phyloP scores from a whole-genome alignment of 371 early-diverging fungal genomes.

The Haplosporangium sp. region DNA sequence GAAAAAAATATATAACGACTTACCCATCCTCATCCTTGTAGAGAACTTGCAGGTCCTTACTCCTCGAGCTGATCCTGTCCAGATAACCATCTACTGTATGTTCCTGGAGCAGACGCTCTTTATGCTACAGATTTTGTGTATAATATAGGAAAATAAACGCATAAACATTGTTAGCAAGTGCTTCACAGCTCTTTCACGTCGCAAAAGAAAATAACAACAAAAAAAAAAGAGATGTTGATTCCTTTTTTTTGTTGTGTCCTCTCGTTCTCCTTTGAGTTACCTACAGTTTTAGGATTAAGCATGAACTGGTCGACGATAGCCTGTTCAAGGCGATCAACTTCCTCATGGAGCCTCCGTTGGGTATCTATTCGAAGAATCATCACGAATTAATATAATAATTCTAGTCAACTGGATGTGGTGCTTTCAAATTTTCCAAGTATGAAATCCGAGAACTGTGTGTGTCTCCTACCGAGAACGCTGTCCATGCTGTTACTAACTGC shows the following conservation, averaged over 20 bases:
- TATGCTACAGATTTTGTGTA: conserved; percentile 61
- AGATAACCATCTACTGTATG: conserved; percentile 81
- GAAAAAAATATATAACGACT: not conserved
- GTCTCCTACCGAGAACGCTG: conserved; percentile 41
- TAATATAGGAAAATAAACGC: no score
- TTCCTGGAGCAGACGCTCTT: conserved; percentile 86
- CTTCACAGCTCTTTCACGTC: no score
- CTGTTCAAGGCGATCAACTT: conserved; percentile 91
- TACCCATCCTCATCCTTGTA: conserved; percentile 87
- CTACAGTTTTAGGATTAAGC: conserved; percentile 75
- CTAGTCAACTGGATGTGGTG: no score
- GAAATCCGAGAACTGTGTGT: no score
- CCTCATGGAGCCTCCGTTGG: conserved; percentile 82
- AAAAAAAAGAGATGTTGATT: not conserved
- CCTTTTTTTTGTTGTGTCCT: not conserved
- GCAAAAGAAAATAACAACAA: no score
- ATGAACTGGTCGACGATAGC: conserved; percentile 87
- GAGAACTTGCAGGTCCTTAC: conserved; percentile 67
- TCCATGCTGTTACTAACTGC: conserved; percentile 31
- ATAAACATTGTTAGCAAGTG: no score
- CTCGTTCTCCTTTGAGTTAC: conserved; percentile 5
- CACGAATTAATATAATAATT: no score
- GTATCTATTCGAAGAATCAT: conserved; percentile 40
- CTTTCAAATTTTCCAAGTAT: no score
- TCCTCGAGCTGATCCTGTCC: conserved; percentile 77